Evolutionary conservation across 2,329 filamentous ascomycete species (phyloP).

Genomic region (Trichothecium sympodiale): DNA sequence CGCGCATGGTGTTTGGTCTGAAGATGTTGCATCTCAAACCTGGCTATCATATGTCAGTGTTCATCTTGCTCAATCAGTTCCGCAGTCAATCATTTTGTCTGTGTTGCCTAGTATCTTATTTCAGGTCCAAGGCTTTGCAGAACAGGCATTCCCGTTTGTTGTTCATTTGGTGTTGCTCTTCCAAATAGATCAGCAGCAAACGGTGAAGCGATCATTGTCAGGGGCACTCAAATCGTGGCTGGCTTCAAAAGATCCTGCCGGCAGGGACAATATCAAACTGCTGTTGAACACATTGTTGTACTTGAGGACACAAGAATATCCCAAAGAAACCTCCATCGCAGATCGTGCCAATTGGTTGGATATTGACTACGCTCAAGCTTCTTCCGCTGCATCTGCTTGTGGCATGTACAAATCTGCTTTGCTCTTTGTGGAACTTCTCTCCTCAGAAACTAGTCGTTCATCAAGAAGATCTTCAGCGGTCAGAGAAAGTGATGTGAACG

Average conservation of each 20-base stretch:
- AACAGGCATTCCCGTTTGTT: conserved; percentile 69
- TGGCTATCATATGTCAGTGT: conserved; percentile 57
- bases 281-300: conserved; percentile 76
- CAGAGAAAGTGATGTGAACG: conserved; percentile 44
- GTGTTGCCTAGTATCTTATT: conserved; percentile 56
- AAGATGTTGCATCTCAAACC: conserved; percentile 27
- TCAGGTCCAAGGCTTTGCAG: conserved; percentile 57
- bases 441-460: conserved; percentile 41
- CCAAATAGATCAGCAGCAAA: conserved; percentile 51
- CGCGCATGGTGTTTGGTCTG: conserved; percentile 17
- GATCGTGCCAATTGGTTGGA: conserved; percentile 81
- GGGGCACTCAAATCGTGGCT: conserved; percentile 55
- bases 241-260: conserved; percentile 20
- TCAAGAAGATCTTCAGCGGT: conserved; percentile 57
- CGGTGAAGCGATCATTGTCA: conserved; percentile 53
- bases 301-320: conserved; percentile 67
- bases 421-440: conserved; percentile 66
- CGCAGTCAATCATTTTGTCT: conserved; percentile 56
- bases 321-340: conserved; percentile 65
- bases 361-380: conserved; percentile 60
- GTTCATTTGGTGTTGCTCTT: conserved; percentile 69
- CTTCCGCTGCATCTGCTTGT: conserved; percentile 63
- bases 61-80: conserved; percentile 46
- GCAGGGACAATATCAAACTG: conserved; percentile 55
- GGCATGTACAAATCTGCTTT: conserved; percentile 82